Base-by-base conservation (phyloP, 169 alveolate species). In the Amoebophrya sp. region DNA sequence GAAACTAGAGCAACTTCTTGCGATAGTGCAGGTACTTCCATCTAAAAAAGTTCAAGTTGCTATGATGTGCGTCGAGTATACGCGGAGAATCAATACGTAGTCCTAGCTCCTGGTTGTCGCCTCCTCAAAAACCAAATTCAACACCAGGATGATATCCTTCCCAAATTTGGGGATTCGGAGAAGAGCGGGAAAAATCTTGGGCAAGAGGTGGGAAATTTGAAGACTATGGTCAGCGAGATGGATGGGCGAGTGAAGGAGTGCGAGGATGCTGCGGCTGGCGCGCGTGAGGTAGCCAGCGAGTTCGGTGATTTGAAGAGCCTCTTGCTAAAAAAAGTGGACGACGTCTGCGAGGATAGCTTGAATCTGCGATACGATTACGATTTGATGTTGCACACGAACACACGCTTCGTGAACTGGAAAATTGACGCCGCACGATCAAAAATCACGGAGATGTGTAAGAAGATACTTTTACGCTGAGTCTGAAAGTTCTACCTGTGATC, bases 361-460 rank as follows among this genome's bases (percentile, higher is more conserved):
- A 65, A 65, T 65, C 83, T 65, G 18, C 83, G 83, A 26, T 65
- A 65, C 83, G 83, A 65, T 36, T 65, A 65, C 83, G 83, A 65
- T 26, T 26, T 65, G 83, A 65, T 65, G 83, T 36, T 65, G 83
- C 83, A 65, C 33, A 65, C 83, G 33, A 65, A 65, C 83, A 65
- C 83, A 36, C 83, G 83, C 3, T 65, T 65, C n/a, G 83, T 65
- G 83, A 65, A 65, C 83, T 65, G 83, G 83, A 65, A 65, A 36
- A 65, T 65, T 26, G 83, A 65, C 2, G 83, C 83, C 38, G 83
- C 83, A 29, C n/a, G n/a, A n/a, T 26, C 83, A 36, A 65, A 65
- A 26, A 65, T 65, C 83, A 65, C 83, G 36, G 83, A 65, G 83
- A 65, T 65, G 83, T 65, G n/a, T n/a, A n/a, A n/a, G n/a, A n/a